A percentile compares a stretch with the other conserved stretches of the same genome.
These are phyloP conservation scores for Phaffia australis DNA, from an alignment of 768 basidiomycete genomes.

Conservation along the genomic window DNA sequence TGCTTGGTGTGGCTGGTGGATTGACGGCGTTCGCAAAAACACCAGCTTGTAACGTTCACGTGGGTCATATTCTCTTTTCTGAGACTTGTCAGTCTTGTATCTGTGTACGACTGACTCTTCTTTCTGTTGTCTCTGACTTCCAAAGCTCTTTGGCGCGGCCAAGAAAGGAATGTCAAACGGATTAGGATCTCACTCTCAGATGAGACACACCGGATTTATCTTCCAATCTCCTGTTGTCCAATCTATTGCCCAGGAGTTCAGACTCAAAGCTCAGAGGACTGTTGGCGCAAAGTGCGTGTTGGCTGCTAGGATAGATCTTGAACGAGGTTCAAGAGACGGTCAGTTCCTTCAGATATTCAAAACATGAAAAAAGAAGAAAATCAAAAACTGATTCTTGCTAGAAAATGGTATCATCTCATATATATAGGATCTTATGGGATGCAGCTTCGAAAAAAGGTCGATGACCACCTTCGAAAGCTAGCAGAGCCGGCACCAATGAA, in stretches of 20 bases:
- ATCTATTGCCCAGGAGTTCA: constrained; percentile 75
- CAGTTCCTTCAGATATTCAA: constrained; percentile 21
- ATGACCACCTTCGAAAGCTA: constrained; percentile 79
- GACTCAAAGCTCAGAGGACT: constrained; percentile 82
- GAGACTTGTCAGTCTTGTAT: background rate
- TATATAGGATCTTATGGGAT: constrained; percentile 66
- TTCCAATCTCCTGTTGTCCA: constrained; percentile 86
- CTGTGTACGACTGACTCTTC: background rate
- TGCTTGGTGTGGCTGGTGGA: constrained; percentile 93
- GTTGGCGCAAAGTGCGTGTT: constrained; percentile 84
- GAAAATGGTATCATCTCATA: background rate
- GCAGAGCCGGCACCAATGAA: constrained; percentile 90
- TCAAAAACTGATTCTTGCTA: background rate
- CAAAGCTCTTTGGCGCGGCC: constrained; percentile 82
- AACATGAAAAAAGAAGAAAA: background rate
- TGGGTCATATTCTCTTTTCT: constrained; percentile 40
- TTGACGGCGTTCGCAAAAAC: constrained; percentile 80
- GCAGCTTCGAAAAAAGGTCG: constrained; percentile 71
- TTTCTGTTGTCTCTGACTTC: constrained; percentile 8
- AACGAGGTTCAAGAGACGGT: constrained; percentile 72
- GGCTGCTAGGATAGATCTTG: constrained; percentile 88
- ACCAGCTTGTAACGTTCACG: constrained; percentile 90
- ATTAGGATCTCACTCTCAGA: constrained; percentile 75
- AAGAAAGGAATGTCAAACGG: constrained; percentile 76
- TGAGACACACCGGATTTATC: constrained; percentile 90